Evolutionary conservation across 1,284 basidiomycete genomes (phyloP).

Genomic region (Rhodofomes roseus): DNA sequence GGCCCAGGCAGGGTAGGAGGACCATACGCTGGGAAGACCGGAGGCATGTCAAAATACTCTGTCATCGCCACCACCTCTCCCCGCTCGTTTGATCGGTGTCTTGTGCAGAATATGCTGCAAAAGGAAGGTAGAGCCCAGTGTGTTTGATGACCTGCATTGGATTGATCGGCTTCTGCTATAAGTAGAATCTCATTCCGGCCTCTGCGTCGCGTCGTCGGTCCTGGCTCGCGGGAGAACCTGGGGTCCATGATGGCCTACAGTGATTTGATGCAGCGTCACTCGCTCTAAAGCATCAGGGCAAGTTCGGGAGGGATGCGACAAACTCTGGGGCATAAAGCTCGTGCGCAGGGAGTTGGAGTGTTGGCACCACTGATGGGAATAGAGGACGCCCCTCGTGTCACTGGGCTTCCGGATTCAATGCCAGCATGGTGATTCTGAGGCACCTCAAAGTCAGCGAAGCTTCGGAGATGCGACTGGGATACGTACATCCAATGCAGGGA

Average conservation of each 20-base stretch:
- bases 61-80: conserved; percentile 1
- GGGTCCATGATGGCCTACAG: not conserved
- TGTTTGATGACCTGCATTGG: not conserved
- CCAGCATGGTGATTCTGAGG: not conserved
- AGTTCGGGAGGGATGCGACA: too few species aligned
- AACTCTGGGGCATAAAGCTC: not conserved
- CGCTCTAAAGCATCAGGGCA: too few species aligned
- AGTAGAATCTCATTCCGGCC: not conserved
- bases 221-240: not conserved
- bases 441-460: not conserved
- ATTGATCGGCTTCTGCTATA: not conserved
- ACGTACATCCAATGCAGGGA: not conserved
- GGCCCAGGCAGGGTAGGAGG: not conserved
- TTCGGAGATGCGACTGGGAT: not conserved
- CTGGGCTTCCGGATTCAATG: not conserved
- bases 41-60: not conserved
- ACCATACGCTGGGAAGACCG: not conserved
- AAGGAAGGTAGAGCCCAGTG: not conserved
- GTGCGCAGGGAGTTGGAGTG: not conserved
- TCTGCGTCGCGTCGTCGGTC: not conserved
- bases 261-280: not conserved
- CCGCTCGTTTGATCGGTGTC: not conserved
- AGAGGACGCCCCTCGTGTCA: not conserved
- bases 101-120: not conserved
- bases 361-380: not conserved